A percentile compares a stretch with the other conserved stretches of the same genome.
Conservation (phyloP, 2,329 filamentous ascomycete species). For the Fusarium sp. region DNA sequence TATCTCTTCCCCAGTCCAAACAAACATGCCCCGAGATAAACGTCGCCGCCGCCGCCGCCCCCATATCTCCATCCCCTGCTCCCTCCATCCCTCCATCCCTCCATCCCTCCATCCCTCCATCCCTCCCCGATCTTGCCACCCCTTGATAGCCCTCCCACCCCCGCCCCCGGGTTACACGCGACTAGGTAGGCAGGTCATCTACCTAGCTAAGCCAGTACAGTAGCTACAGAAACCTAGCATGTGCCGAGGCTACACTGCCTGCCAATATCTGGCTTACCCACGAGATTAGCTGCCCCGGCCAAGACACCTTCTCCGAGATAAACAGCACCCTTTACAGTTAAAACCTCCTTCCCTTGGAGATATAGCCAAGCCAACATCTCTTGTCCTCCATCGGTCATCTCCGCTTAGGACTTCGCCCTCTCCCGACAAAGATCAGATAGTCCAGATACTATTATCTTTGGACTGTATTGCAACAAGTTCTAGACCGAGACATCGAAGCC, state of each 20-base stretch:
- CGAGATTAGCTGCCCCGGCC: not conserved
- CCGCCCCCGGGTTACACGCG: not conserved
- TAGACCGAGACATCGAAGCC: not conserved
- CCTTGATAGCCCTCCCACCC: not conserved
- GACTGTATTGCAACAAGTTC: not conserved
- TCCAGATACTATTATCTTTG: not conserved
- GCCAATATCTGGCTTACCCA: not conserved
- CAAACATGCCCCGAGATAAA: not conserved
- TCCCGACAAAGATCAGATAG: not conserved
- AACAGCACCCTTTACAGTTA: not conserved
- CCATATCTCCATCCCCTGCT: not conserved
- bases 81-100: not conserved
- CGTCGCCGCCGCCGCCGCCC: not conserved
- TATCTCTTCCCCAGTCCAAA: constrained; percentile 2
- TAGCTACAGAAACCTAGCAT: not conserved
- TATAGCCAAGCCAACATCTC: not conserved
- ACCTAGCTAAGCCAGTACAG: not conserved
- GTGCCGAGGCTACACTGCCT: not conserved
- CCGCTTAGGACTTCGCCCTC: not conserved
- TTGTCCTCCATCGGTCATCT: not conserved
- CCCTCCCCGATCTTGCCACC: not conserved
- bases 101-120: not conserved
- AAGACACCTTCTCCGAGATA: not conserved
- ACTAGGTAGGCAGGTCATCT: not conserved
- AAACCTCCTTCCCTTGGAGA: constrained; percentile 4